Conservation (phyloP, 495 filamentous ascomycete species). For the Xylaria venustula region DNA sequence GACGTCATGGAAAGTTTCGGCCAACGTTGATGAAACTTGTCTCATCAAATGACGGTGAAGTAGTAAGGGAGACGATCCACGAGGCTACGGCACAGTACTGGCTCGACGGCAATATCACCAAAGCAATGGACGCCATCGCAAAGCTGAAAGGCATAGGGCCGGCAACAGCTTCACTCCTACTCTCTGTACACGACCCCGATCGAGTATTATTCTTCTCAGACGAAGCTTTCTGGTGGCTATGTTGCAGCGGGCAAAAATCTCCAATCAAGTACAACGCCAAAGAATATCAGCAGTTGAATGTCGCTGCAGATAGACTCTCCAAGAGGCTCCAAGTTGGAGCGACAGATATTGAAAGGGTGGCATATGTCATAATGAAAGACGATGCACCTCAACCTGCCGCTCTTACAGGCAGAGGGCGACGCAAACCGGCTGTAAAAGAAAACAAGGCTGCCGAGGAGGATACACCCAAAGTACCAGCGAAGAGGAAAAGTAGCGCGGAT, state of each 20-base stretch:
- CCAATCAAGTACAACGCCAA: constrained; percentile 62
- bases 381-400: constrained; percentile 5
- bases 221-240: constrained; percentile 69
- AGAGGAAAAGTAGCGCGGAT: constrained; percentile 31
- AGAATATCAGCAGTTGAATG: constrained; percentile 59
- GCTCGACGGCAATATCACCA: constrained; percentile 41
- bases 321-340: constrained; percentile 54
- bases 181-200: constrained; percentile 57
- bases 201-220: constrained; percentile 74
- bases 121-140: constrained; percentile 50
- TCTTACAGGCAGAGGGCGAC: neutral
- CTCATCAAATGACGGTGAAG: constrained; percentile 52
- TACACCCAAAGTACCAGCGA: constrained; percentile 13
- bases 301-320: constrained; percentile 42
- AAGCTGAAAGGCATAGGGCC: constrained; percentile 64
- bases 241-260: constrained; percentile 41
- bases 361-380: constrained; percentile 58
- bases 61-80: constrained; percentile 43
- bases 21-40: constrained; percentile 66
- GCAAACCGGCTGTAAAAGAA: constrained; percentile 3
- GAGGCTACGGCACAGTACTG: constrained; percentile 50
- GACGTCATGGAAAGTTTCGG: constrained; percentile 68
- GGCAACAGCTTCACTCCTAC: constrained; percentile 70
- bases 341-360: constrained; percentile 65
- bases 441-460: neutral